phyloP scores from a whole-genome alignment of 2,329 filamentous ascomycete genomes.

The Thelonectria olida region DNA sequence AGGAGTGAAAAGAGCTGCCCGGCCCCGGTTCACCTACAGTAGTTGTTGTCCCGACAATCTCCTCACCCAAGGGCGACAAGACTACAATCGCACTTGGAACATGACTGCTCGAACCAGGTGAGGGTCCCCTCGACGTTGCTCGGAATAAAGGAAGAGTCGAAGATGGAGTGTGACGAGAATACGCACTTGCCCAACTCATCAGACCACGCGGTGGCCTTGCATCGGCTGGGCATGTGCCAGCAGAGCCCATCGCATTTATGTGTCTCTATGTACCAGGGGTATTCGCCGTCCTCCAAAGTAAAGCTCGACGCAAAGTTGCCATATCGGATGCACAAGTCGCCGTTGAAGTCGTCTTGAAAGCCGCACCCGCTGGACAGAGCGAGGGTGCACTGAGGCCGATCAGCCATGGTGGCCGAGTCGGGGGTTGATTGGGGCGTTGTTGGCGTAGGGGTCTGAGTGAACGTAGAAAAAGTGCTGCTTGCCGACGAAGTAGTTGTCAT shows the following conservation, averaged over 20 bases:
- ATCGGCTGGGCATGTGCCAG: constrained; percentile 20
- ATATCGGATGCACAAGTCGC: background rate
- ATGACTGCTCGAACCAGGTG: constrained; percentile 18
- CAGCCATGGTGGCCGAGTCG: background rate
- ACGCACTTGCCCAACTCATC: background rate
- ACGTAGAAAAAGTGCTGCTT: background rate
- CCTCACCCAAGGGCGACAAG: background rate
- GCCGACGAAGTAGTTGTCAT: background rate
- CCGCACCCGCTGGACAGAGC: constrained; percentile 19
- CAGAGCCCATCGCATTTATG: constrained; percentile 12
- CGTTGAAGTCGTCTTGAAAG: background rate
- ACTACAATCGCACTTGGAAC: constrained; percentile 16
- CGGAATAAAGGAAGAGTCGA: background rate
- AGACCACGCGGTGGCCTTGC: constrained; percentile 10
- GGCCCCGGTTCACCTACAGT: no score
- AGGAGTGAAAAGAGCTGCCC: no score
- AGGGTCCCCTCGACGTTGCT: background rate
- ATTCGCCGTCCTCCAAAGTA: constrained; percentile 6
- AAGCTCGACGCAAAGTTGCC: constrained; percentile 3
- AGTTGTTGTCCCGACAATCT: no score
- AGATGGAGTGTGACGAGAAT: constrained; percentile 10
- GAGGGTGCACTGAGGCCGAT: constrained; percentile 20
- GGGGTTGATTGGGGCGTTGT: constrained; percentile 15
- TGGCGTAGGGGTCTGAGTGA: constrained; percentile 9
- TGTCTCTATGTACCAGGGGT: constrained; percentile 11